Evolutionary conservation across 305 asterid genomes (phyloP).

Genomic region (Rubia balearica): DNA sequence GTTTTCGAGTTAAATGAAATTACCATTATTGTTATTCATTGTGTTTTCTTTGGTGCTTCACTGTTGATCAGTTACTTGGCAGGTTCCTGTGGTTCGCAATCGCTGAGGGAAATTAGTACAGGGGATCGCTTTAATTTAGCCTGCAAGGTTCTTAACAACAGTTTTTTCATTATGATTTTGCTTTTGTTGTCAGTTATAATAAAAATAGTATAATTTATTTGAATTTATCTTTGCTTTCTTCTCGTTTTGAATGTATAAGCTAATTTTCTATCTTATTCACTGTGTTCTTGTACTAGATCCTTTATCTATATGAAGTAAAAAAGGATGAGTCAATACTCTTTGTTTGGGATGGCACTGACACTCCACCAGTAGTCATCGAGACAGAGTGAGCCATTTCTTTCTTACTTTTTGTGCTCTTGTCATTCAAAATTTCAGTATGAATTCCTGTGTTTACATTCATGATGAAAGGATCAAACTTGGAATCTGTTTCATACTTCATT

Average conservation of each 20-base stretch:
- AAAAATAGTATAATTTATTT: neutral
- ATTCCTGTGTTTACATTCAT: neutral
- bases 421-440: neutral
- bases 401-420: neutral
- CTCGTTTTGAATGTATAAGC: constrained; percentile 12
- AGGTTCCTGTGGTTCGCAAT: constrained; percentile 35
- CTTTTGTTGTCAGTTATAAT: neutral
- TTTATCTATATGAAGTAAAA: constrained; percentile 44
- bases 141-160: constrained; percentile 53
- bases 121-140: constrained; percentile 47
- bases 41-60: constrained; percentile 13
- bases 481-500: neutral
- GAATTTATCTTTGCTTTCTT: neutral
- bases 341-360: constrained; percentile 90
- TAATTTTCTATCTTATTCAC: neutral
- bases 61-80: constrained; percentile 21
- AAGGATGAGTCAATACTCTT: constrained; percentile 53
- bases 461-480: neutral
- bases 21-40: constrained; percentile 7
- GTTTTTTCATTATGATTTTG: neutral
- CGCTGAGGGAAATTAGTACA: constrained; percentile 47
- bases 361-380: constrained; percentile 49
- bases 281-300: constrained; percentile 40
- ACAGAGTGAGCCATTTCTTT: constrained; percentile 39
- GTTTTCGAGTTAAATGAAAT: neutral